Base-by-base conservation (phyloP, 306 rosid species). In the Crotalaria pallida region DNA sequence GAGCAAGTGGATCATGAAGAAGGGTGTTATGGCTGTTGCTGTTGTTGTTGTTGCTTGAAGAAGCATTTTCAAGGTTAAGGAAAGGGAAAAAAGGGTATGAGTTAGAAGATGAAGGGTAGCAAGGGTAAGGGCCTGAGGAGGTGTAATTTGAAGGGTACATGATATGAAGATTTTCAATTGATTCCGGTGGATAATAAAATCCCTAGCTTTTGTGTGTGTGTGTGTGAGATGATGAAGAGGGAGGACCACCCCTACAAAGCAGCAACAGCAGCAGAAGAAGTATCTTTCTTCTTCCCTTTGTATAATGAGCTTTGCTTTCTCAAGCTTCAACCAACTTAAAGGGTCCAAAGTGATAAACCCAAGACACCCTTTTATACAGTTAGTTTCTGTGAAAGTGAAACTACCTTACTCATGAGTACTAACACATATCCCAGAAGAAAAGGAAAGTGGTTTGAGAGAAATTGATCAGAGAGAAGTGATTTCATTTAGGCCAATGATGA, bases 141-240 rank as follows among this genome's bases (percentile, higher is more conserved):
- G 50, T 73, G 65, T 66, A 75, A 52, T 72, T 56, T n/a, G 84
- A 80, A 72, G 95, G 81, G 77, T 84, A 85, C 98, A 92, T 92
- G 96, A 92, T 92, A 38, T 79, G 65, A 57, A 56, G 26, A 11
- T 33, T 34, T 63, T 53, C 44, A 63, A 63, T 34, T 63, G 52
- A 34, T 41, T 22, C 36, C 13, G 26, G 50, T 26, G 11, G n/a
- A 7, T 0, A 29, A 7, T 0, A 29, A 43, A 67, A 84, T 27
- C 84, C 84, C 88, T 84, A 76, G 59, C 36, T 57, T 52, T 63
- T 65, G 63, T 60, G 26, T 72, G 58, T 43, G 58, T 43, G 47
- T 3, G 43, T 1, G 10, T 8, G 11, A 1, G 43, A 36, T 1
- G 41, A 58, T n/a, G n/a, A n/a, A n/a, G n/a, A n/a, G n/a, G 26